phyloP scores from a whole-genome alignment of 1,139 yeast genomes.

The Geotrichum cucujoidarum region DNA sequence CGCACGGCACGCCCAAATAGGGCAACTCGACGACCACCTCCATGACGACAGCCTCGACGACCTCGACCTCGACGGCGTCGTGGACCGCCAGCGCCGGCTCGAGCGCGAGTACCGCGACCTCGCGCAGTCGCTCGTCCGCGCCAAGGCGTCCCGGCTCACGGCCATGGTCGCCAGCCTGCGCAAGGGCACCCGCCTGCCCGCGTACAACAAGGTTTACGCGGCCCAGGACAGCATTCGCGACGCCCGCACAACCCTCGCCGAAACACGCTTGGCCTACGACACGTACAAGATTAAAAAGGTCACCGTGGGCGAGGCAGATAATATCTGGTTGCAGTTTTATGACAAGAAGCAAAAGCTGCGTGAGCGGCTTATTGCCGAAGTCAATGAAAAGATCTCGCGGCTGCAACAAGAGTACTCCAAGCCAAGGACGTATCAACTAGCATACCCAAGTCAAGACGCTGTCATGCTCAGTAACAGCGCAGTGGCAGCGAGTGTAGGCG shows the following conservation, averaged over 20 bases:
- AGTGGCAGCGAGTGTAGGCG: background rate
- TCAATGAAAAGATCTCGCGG: conserved; percentile 16
- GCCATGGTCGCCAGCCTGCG: conserved; percentile 29
- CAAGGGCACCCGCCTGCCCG: conserved; percentile 21
- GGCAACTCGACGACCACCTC: background rate
- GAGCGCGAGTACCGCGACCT: conserved; percentile 31
- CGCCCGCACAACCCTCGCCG: conserved; percentile 22
- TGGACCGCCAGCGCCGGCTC: conserved; percentile 29
- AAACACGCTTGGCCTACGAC: conserved; percentile 25
- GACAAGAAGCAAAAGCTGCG: conserved; percentile 21
- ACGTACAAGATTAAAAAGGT: conserved; percentile 26
- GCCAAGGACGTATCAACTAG: no score
- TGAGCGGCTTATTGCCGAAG: conserved; percentile 17
- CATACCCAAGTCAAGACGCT: background rate
- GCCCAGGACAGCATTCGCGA: conserved; percentile 26
- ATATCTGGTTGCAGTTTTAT: conserved; percentile 27
- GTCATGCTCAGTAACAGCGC: background rate
- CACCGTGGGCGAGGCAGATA: conserved; percentile 30
- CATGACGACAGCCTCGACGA: conserved; percentile 2
- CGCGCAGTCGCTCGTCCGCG: conserved; percentile 30
- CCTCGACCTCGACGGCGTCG: no score
- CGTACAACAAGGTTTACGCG: conserved; percentile 26
- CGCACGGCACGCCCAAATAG: conserved; percentile 2
- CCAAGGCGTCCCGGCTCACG: conserved; percentile 30
- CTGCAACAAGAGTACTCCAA: conserved; percentile 20